Conservation (phyloP, 345 rosid species). For the Corchorus olitorius region DNA sequence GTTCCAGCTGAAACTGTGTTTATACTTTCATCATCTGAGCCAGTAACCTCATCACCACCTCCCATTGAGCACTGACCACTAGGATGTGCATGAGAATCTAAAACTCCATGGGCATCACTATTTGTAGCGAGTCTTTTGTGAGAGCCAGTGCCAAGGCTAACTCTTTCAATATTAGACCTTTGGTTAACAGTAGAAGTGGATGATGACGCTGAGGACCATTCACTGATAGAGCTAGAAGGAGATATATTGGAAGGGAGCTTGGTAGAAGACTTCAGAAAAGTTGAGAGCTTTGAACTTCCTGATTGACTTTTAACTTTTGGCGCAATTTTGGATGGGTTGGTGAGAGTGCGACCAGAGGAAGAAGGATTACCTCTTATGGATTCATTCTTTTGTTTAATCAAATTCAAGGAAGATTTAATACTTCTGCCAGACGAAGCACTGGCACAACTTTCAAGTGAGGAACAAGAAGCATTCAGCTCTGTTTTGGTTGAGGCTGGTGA, state of each 20-base stretch:
- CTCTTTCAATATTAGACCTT: constrained; percentile 43
- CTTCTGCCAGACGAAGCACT: constrained; percentile 54
- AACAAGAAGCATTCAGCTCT: constrained; percentile 59
- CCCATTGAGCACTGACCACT: constrained; percentile 35
- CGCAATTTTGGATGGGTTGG: constrained; percentile 28
- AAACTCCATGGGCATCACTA: constrained; percentile 29
- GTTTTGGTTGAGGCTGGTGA: constrained; percentile 51
- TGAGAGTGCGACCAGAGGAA: constrained; percentile 38
- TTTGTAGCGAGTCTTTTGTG: constrained; percentile 23
- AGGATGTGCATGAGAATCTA: constrained; percentile 34
- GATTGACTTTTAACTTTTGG: constrained; percentile 44
- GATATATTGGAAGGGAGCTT: constrained; percentile 55
- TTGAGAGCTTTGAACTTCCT: constrained; percentile 37
- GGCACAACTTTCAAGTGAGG: constrained; percentile 65
- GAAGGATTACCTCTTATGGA: constrained; percentile 33
- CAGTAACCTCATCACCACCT: constrained; percentile 31
- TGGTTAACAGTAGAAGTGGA: constrained; percentile 56
- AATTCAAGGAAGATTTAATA: constrained; percentile 40
- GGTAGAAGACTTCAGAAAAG: constrained; percentile 45
- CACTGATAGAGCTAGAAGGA: constrained; percentile 75
- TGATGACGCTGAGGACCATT: constrained; percentile 67
- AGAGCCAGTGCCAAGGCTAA: constrained; percentile 47
- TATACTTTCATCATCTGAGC: constrained; percentile 27
- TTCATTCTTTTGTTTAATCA: constrained; percentile 39
- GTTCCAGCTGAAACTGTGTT: constrained; percentile 41